Evolutionary conservation across 495 filamentous ascomycete species (phyloP).

Genomic region (Hypoxylon cercidicola): DNA sequence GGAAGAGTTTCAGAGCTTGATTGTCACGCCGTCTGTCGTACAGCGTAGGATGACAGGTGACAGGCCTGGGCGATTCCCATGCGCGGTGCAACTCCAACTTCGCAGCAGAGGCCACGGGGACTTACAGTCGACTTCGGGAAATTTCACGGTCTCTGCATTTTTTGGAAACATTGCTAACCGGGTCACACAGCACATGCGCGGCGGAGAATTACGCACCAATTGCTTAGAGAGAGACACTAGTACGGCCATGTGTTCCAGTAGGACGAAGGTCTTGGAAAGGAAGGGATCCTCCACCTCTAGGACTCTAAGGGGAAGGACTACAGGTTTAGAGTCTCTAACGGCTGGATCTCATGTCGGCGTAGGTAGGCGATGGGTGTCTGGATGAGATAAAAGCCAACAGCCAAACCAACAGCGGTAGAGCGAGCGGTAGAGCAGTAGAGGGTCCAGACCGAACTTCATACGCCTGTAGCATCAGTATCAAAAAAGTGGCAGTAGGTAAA

Average conservation of each 20-base stretch:
- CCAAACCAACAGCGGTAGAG: neutral
- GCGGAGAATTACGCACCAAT: conserved; percentile 46
- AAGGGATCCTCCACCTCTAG: conserved; percentile 1
- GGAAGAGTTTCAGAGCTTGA: conserved; percentile 42
- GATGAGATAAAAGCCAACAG: neutral
- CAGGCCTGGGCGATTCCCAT: conserved; percentile 33
- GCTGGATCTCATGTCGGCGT: neutral
- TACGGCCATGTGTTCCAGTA: conserved; percentile 46
- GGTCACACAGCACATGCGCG: conserved; percentile 41
- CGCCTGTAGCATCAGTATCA: too few species aligned
- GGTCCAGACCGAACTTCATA: too few species aligned
- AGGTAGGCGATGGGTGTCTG: conserved; percentile 10
- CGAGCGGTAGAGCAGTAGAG: neutral
- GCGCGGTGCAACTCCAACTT: conserved; percentile 41
- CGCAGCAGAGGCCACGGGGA: conserved; percentile 43
- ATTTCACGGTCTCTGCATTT: conserved; percentile 43
- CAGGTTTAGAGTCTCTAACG: conserved; percentile 1
- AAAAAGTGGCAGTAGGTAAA: too few species aligned
- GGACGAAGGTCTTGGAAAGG: conserved; percentile 31
- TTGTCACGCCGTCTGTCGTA: conserved; percentile 36
- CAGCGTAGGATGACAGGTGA: conserved; percentile 43
- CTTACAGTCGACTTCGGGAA: conserved; percentile 50
- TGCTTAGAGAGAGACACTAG: conserved; percentile 22
- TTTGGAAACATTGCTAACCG: conserved; percentile 32
- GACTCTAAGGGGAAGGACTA: neutral